A percentile compares a stretch with the other conserved stretches of the same genome.
phyloP scores from a whole-genome alignment of 257 asterid species.

The Nicotiana obtusifolia region DNA sequence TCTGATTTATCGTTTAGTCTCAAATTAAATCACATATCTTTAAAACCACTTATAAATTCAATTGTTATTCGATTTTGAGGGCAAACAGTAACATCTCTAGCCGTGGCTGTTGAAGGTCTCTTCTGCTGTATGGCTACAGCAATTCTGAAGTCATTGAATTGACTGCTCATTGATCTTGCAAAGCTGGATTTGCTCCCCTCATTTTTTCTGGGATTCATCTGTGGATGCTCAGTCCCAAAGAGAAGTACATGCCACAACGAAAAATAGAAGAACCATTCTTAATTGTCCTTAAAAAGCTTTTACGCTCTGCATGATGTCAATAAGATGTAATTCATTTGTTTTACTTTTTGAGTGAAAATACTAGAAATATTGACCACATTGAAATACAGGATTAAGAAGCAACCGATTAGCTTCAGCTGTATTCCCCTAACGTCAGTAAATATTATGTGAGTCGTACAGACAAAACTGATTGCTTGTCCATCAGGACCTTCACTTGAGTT shows the following conservation, averaged over 20 bases:
- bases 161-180: conserved; percentile 26
- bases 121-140: not conserved
- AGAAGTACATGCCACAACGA: not conserved
- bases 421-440: not conserved
- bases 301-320: not conserved
- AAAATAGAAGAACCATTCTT: not conserved
- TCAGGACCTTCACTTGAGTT: not conserved
- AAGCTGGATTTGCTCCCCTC: conserved; percentile 30
- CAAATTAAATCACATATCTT: too few relatives aligned
- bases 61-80: too few relatives aligned
- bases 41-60: too few relatives aligned
- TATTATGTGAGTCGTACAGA: not conserved
- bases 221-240: not conserved
- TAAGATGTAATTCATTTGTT: not conserved
- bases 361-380: not conserved
- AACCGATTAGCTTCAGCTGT: not conserved
- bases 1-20: too few relatives aligned
- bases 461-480: not conserved
- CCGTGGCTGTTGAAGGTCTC: not conserved
- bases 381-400: not conserved
- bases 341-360: not conserved
- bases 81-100: not conserved
- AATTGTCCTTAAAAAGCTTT: not conserved
- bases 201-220: conserved; percentile 17
- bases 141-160: conserved; percentile 1